Base-by-base conservation (phyloP, 805 yeast genomes). In the Kluyveromyces dobzhanskii region DNA sequence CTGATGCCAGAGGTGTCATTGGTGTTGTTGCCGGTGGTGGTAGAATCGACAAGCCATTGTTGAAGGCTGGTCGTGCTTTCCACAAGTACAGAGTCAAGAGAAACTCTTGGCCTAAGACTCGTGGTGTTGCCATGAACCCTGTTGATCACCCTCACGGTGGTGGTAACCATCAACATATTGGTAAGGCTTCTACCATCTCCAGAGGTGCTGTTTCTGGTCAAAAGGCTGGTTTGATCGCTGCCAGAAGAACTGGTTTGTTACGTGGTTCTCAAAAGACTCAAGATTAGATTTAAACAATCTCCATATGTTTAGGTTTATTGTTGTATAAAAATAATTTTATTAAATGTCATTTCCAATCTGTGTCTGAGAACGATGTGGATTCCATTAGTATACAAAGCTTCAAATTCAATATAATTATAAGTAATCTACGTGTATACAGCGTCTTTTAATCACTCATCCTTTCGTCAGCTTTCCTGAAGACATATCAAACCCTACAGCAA, bases 111-210 rank as follows among this genome's bases (percentile, higher is more conserved):
- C 98, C 98, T 76, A 88, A 86, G 85, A 92, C 97, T 67, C 87
- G 97, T 80, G 98, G 97, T 90, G 97, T 90, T 70, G 98, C 98
- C 71, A 90, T 92, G 98, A 90, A 90, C 79, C 97, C 97, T 73
- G 98, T 90, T 71, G 98, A 90, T 72, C 98, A 90, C 80, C 98
- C 98, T 71, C 98, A 90, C 74, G 98, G 98, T 85, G 97, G 98
- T 90, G 98, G 98, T 90, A 88, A 88, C 95, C 97, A 90, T 76
- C 97, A 90, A 80, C 97, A 90, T 74, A 90, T 88, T 77, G 97
- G 97, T 87, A 90, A 90, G 81, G 97, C 97, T 66, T 90, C 97
- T 63, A 90, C 97, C 66, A 90, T 90, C 65, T 82, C 95, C 61
- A 86, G 97, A 84, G 95, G 95, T 73, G 97, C 97, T 58, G 97